A percentile compares a stretch with the other conserved stretches of the same genome.
Conservation (phyloP, 1,284 basidiomycete genomes). For the Puccinia coronata region DNA sequence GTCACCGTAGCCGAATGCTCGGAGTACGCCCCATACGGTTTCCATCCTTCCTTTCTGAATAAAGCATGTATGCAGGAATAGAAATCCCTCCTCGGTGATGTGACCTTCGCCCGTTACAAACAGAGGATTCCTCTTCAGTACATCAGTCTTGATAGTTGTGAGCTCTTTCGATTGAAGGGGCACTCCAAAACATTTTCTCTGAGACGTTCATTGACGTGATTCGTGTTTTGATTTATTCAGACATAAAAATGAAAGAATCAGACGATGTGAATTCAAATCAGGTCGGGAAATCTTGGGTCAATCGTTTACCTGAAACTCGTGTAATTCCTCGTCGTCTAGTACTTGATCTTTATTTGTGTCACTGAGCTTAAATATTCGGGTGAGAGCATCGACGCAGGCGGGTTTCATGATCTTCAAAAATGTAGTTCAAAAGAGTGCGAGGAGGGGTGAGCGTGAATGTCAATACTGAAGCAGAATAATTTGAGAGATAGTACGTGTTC, state of each 20-base stretch:
- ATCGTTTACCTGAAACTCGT: conserved; percentile 82
- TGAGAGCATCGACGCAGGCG: conserved; percentile 81
- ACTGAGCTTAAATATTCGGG: conserved; percentile 93
- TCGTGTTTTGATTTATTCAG: background rate
- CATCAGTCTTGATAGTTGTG: conserved; percentile 67
- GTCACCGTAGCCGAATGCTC: conserved; percentile 94
- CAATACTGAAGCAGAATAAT: background rate
- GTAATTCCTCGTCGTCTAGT: conserved; percentile 84
- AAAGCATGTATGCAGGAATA: conserved; percentile 94
- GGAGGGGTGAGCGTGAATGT: background rate
- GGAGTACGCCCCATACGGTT: conserved; percentile 95
- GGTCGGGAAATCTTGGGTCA: conserved; percentile 30
- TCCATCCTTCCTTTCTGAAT: conserved; percentile 94
- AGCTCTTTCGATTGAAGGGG: conserved; percentile 89
- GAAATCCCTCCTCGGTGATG: conserved; percentile 89
- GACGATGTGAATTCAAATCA: conserved; percentile 26
- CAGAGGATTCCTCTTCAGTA: conserved; percentile 72
- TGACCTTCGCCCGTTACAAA: conserved; percentile 63
- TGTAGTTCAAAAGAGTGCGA: background rate
- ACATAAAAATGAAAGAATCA: conserved; percentile 23
- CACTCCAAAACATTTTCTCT: conserved; percentile 92
- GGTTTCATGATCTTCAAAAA: conserved; percentile 80
- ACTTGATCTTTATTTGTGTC: conserved; percentile 92
- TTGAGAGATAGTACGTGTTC: conserved; percentile 70
- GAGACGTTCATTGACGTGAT: conserved; percentile 7